phyloP scores from a whole-genome alignment of 202 grass and related monocot genomes.

The Carex sylvatica region DNA sequence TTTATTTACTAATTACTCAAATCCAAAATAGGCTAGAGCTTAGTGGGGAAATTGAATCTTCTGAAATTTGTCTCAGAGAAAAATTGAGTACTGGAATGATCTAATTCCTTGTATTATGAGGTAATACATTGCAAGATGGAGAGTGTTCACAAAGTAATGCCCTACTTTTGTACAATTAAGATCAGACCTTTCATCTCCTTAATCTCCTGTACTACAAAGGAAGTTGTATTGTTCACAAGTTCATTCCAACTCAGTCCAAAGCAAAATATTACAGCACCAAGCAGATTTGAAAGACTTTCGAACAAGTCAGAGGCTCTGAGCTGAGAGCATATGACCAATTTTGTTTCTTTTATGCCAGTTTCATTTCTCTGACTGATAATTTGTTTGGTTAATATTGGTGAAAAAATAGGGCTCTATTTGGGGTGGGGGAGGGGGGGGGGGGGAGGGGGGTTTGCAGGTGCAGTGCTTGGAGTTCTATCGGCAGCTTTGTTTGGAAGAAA shows the following conservation, averaged over 20 bases:
- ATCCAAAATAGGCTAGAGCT: neutral
- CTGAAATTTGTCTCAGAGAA: neutral
- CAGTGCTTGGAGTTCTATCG: conserved; percentile 95
- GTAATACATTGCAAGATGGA: neutral
- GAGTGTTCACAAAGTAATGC: neutral
- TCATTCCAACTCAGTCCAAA: neutral
- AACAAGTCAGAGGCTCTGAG: too few relatives aligned
- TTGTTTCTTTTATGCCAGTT: too few relatives aligned
- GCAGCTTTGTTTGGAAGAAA: conserved; percentile 85
- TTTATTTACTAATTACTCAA: neutral
- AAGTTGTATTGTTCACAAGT: neutral
- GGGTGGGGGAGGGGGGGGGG: too few relatives aligned
- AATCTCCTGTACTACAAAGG: neutral
- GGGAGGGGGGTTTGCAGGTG: conserved; percentile 15
- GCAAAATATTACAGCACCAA: neutral
- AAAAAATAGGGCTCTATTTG: too few relatives aligned
- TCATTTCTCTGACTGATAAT: neutral
- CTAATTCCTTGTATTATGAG: neutral
- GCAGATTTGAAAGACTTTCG: neutral
- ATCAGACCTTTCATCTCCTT: neutral
- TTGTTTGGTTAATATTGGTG: too few relatives aligned
- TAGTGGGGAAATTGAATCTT: neutral
- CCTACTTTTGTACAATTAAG: neutral
- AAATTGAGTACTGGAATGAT: neutral
- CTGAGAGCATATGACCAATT: too few relatives aligned